These are phyloP conservation scores for Coemansia sp. DNA, from an alignment of 192 early-diverging fungal species.

Conservation along the genomic window DNA sequence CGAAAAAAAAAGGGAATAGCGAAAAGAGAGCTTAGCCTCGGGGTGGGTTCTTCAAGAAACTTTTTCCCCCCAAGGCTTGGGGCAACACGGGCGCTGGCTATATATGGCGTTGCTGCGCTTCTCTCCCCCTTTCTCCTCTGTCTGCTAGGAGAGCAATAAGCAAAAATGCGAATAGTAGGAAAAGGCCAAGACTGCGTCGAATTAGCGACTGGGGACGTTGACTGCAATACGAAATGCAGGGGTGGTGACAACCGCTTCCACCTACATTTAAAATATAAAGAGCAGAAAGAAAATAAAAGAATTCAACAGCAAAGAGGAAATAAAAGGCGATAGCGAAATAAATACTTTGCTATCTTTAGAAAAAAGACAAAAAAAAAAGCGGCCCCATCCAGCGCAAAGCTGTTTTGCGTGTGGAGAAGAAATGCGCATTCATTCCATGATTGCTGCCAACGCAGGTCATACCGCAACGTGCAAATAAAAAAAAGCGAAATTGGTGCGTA, in stretches of 20 bases:
- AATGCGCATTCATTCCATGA: not conserved
- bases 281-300: not conserved
- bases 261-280: constrained; percentile 10
- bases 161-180: not conserved
- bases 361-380: not conserved
- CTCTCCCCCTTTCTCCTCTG: not conserved
- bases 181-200: constrained; percentile 2
- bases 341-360: not conserved
- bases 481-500: not conserved
- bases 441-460: not conserved
- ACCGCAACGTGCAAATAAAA: not conserved
- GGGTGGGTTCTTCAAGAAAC: constrained; percentile 3
- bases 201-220: constrained; percentile 7
- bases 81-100: not conserved
- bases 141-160: not conserved
- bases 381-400: not conserved
- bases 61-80: constrained; percentile 2
- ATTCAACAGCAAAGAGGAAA: constrained; percentile 6
- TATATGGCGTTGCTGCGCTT: not conserved
- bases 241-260: not conserved
- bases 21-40: constrained; percentile 1
- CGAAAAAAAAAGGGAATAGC: not conserved
- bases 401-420: not conserved
- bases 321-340: not conserved
- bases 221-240: constrained; percentile 5